Conservation (phyloP, 2,329 filamentous ascomycete species). For the Cladophialophora psammophila region DNA sequence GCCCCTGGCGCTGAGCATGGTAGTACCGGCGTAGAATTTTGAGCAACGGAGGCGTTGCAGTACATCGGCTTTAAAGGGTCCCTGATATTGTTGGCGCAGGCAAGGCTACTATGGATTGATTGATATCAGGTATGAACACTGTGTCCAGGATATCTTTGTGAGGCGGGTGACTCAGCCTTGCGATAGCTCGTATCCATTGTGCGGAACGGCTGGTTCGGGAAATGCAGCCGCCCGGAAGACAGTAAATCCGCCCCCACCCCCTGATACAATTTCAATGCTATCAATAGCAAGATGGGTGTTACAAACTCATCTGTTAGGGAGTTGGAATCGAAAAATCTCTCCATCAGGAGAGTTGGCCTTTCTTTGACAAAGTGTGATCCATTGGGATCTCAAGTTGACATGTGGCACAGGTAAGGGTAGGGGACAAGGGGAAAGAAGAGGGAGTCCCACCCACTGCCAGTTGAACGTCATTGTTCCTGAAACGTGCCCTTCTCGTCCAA, state of each 20-base stretch:
- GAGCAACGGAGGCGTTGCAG: neutral
- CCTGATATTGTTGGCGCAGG: neutral
- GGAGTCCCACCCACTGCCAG: too few relatives aligned
- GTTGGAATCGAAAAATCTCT: too few relatives aligned
- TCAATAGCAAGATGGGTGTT: neutral
- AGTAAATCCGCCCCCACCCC: neutral
- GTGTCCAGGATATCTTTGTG: neutral
- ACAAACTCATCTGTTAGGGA: neutral
- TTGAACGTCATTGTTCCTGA: neutral
- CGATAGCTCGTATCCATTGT: neutral
- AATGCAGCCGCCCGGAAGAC: neutral
- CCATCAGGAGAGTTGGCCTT: too few relatives aligned
- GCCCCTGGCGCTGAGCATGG: slow-evolving; percentile 50
- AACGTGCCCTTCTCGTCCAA: neutral
- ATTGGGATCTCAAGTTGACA: too few relatives aligned
- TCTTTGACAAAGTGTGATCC: neutral
- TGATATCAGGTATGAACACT: neutral
- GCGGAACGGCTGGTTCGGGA: neutral
- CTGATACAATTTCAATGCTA: neutral
- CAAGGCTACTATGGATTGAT: neutral
- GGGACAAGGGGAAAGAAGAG: too few relatives aligned
- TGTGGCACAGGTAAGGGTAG: too few relatives aligned
- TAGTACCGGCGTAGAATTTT: neutral
- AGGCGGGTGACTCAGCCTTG: slow-evolving; percentile 1
- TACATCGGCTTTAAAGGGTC: neutral